Base-by-base conservation (phyloP, 768 basidiomycete species). In the Exidia glandulosa region DNA sequence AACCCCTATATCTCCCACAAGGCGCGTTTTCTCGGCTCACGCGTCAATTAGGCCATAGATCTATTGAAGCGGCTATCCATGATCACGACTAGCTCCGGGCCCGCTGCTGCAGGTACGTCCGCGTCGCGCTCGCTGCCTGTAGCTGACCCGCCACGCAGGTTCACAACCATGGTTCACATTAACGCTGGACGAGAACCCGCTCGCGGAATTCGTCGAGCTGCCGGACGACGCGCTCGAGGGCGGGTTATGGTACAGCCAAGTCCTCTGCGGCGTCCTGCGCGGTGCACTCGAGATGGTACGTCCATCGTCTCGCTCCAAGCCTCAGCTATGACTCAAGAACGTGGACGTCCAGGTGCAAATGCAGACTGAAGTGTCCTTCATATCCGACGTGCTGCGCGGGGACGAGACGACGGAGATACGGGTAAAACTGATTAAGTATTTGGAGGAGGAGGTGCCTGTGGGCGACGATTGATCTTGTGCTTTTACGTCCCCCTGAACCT, bases 251-350 rank as follows among this genome's bases (percentile, higher is more conserved):
- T 98, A 94, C 71, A 94, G 90, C 72, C 98, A 98, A 72, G 87
- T 98, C 47, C 76, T 96, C 1, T 95, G 94, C 67, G 96, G 96
- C 3, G 95, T 98, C 7, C 72, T 98, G 56, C 77, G 94, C 57
- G 96, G 96, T 2, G 84, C 94, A 34, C 71, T 99, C 57, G 96
- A 99, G 76, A 98, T 99, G 96, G 96, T 96, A 67, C 62, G 80
- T 72, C 25, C 25, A 16, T 47, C 30, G 6, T 3, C 36, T 47
- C 23, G 31, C 13, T 25, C 12, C 29, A 3, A n/a, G 27, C 10
- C n/a, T 25, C n/a, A n/a, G n/a, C n/a, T 34, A 13, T 27, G 32
- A 16, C 36, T 27, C 30, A 4, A 37, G 5, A 25, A 4, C 32
- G 5, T 29, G 7, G 14, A 3, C 10, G 6, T 37, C 52, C 70